Conservation (phyloP, 495 filamentous ascomycete species). For the Aspergillus ostianus region DNA sequence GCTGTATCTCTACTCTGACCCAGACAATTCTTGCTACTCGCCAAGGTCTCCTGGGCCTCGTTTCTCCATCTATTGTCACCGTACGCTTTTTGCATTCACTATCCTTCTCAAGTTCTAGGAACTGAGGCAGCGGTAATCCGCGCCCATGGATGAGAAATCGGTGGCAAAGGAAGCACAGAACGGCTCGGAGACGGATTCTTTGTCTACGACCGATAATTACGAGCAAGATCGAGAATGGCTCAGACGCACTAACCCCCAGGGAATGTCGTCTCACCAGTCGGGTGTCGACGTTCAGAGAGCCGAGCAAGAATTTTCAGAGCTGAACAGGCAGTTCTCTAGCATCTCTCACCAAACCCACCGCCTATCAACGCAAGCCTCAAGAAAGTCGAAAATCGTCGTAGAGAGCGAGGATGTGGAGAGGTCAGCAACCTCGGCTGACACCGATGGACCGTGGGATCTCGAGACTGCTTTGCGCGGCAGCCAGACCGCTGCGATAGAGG, state of each 20-base stretch:
- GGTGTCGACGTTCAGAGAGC: slow-evolving; percentile 71
- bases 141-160: slow-evolving; percentile 20
- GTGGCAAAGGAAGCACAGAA: slow-evolving; percentile 15
- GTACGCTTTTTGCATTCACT: background rate
- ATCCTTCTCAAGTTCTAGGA: background rate
- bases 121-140: background rate
- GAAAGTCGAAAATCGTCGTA: slow-evolving; percentile 38
- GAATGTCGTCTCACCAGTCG: slow-evolving; percentile 37
- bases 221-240: slow-evolving; percentile 33
- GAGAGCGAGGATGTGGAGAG: slow-evolving; percentile 49
- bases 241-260: slow-evolving; percentile 39
- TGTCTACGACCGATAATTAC: slow-evolving; percentile 20
- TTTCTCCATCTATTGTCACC: background rate
- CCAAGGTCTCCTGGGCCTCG: background rate
- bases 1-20: background rate
- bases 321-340: slow-evolving; percentile 69
- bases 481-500: slow-evolving; percentile 64
- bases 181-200: slow-evolving; percentile 28
- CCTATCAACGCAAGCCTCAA: slow-evolving; percentile 39
- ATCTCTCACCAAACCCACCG: slow-evolving; percentile 56
- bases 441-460: slow-evolving; percentile 66
- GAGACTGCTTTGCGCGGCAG: slow-evolving; percentile 67
- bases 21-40: background rate
- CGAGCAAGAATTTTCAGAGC: slow-evolving; percentile 72
- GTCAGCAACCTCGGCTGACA: slow-evolving; percentile 40